A percentile compares a stretch with the other conserved stretches of the same genome.
phyloP scores from a whole-genome alignment of 495 filamentous ascomycete genomes.

The Usnea hakonensis region DNA sequence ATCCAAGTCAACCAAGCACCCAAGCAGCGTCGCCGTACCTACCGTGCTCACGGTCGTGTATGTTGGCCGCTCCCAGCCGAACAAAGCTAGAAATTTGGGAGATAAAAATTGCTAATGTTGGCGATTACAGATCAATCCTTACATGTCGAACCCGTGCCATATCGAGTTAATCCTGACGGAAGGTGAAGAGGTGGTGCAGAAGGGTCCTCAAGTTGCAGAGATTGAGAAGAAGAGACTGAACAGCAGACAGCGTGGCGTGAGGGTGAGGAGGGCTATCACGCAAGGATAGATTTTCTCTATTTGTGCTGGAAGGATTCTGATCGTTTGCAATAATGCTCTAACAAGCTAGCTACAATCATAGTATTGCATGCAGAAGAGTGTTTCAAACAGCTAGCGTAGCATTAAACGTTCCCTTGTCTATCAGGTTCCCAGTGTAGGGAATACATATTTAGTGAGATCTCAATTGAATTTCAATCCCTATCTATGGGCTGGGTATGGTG shows the following conservation, averaged over 20 bases:
- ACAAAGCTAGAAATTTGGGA: neutral
- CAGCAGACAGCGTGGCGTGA: conserved; percentile 81
- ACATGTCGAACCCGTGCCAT: conserved; percentile 99
- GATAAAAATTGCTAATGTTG: neutral
- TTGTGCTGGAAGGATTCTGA: neutral
- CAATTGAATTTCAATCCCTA: neutral
- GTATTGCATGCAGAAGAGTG: neutral
- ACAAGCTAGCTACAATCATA: neutral
- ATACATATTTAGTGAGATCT: neutral
- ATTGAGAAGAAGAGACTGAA: conserved; percentile 57
- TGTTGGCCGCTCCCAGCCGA: conserved; percentile 32
- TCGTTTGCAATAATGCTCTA: neutral
- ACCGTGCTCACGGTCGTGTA: conserved; percentile 99
- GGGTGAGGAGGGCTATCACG: conserved; percentile 71
- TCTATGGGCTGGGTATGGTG: neutral
- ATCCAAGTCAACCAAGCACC: conserved; percentile 99
- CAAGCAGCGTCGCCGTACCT: conserved; percentile 95
- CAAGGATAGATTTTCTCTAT: conserved; percentile 39
- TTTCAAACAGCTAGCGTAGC: neutral
- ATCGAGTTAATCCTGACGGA: conserved; percentile 99
- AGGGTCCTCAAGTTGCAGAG: conserved; percentile 55
- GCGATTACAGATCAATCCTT: conserved; percentile 79
- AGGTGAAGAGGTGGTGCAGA: conserved; percentile 83
- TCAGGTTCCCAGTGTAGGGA: neutral
- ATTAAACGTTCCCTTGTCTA: neutral